phyloP scores from a whole-genome alignment of 2,329 filamentous ascomycete genomes.

The Hypoxylon rubiginosum region DNA sequence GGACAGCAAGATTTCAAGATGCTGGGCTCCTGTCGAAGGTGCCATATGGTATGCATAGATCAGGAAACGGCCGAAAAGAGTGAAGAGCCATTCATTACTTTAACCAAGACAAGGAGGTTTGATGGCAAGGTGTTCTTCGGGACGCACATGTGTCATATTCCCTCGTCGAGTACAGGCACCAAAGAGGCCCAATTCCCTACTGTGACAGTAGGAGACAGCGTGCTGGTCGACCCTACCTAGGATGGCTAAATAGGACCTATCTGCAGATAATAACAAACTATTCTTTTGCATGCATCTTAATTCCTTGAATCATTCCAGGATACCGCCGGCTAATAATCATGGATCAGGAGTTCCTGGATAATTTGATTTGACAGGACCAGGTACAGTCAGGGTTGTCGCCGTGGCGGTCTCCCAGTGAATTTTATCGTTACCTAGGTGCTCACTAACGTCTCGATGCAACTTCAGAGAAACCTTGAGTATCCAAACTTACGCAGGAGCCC shows the following conservation, averaged over 20 bases:
- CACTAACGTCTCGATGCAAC: no score
- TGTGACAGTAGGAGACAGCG: conserved; percentile 64
- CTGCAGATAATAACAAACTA: not conserved
- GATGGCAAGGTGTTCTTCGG: conserved; percentile 92
- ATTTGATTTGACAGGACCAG: no score
- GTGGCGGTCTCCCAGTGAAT: no score
- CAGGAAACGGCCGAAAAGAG: conserved; percentile 82
- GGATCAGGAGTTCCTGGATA: no score
- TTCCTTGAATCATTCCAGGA: not conserved
- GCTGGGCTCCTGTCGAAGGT: conserved; percentile 86
- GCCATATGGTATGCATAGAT: conserved; percentile 96
- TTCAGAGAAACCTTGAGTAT: no score
- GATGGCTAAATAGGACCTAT: not conserved
- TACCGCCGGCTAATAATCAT: not conserved
- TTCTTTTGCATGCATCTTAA: not conserved
- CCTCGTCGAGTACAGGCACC: conserved; percentile 37
- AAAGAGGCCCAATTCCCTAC: conserved; percentile 57
- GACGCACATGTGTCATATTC: conserved; percentile 75
- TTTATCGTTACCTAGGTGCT: no score
- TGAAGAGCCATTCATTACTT: conserved; percentile 88
- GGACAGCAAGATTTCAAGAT: conserved; percentile 75
- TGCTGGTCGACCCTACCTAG: conserved; percentile 44
- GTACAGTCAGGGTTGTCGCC: no score
- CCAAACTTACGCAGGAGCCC: no score
- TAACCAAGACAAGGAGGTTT: conserved; percentile 87